Evolutionary conservation across 352 stramenopile species (phyloP).

Genomic region (Phytopythium litorale): DNA sequence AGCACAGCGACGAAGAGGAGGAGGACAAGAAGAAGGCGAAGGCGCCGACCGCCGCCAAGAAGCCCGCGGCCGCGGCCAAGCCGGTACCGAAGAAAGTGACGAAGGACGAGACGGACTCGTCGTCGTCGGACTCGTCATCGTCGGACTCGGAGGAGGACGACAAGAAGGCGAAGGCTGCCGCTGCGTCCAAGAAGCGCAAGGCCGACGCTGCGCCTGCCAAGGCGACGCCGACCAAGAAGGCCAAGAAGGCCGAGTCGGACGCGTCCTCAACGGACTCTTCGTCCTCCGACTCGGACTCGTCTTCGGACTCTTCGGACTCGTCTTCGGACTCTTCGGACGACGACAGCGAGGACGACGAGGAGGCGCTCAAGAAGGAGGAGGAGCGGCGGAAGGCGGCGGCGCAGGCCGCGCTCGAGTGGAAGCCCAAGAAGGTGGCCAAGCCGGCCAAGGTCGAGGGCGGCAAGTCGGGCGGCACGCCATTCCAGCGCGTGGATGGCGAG

Average conservation of each 20-base stretch:
- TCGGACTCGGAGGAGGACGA: conserved; percentile 29
- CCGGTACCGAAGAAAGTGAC: conserved; percentile 19
- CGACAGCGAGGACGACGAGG: conserved; percentile 41
- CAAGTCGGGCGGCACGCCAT: conserved; percentile 91
- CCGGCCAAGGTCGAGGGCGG: conserved; percentile 36
- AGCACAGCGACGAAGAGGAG: conserved; percentile 35
- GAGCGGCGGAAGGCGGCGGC: conserved; percentile 66
- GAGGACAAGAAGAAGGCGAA: conserved; percentile 13
- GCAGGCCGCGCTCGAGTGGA: conserved; percentile 89
- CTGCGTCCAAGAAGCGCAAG: conserved; percentile 50
- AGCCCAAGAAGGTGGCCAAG: conserved; percentile 87
- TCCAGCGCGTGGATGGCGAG: conserved; percentile 97
- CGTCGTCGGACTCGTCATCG: conserved; percentile 29
- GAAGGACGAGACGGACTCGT: conserved; percentile 6
- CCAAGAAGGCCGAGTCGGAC: conserved; percentile 32
- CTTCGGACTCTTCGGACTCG: conserved; percentile 45
- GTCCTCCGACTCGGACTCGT: conserved; percentile 40
- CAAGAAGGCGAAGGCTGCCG: conserved; percentile 19
- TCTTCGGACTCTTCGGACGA: conserved; percentile 56
- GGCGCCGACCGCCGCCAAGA: not conserved
- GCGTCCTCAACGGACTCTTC: conserved; percentile 47
- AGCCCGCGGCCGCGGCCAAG: conserved; percentile 12
- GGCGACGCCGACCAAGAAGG: conserved; percentile 28
- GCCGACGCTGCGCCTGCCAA: conserved; percentile 22
- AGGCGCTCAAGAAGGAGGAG: conserved; percentile 73